Percentiles rank a stretch among this genome's conserved stretches.
These are phyloP conservation scores for Capillidium heterosporum DNA, from an alignment of 371 early-diverging fungal species.

Conservation along the genomic window DNA sequence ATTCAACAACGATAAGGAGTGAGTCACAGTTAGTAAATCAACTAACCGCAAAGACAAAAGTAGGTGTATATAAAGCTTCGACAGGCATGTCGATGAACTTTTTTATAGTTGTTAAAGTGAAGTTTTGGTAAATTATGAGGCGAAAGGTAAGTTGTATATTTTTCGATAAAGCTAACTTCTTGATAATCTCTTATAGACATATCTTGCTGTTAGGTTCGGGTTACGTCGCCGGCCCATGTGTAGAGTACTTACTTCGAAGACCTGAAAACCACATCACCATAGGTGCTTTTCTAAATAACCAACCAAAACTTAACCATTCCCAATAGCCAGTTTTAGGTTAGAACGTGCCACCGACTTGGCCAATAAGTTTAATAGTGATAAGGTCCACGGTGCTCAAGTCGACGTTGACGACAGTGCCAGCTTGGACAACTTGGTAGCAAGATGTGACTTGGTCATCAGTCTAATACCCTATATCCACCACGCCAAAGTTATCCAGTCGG, in stretches of 20 bases:
- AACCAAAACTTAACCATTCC: background rate
- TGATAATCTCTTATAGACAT: slow-evolving; percentile 28
- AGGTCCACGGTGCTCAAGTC: slow-evolving; percentile 31
- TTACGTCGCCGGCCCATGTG: slow-evolving; percentile 90
- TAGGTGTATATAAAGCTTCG: no score
- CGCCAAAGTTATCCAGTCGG: slow-evolving; percentile 66
- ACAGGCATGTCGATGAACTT: no score
- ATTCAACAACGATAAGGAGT: no score
- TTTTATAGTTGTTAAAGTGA: no score
- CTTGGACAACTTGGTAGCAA: slow-evolving; percentile 71
- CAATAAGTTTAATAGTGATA: slow-evolving; percentile 16
- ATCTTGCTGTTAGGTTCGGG: slow-evolving; percentile 93
- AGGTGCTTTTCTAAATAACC: slow-evolving; percentile 16
- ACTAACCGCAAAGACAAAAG: no score
- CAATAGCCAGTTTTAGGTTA: slow-evolving; percentile 57
- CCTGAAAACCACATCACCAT: slow-evolving; percentile 70
- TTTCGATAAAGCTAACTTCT: background rate
- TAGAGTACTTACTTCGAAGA: slow-evolving; percentile 77
- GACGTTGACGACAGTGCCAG: slow-evolving; percentile 65
- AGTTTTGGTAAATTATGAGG: no score
- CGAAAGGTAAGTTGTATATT: no score
- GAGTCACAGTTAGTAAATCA: no score
- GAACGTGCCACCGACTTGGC: slow-evolving; percentile 57
- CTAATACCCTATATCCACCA: slow-evolving; percentile 81
- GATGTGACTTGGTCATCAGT: slow-evolving; percentile 63